Evolutionary conservation across 371 early-diverging fungal genomes (phyloP).

Genomic region (Apophysomyces sp.): DNA sequence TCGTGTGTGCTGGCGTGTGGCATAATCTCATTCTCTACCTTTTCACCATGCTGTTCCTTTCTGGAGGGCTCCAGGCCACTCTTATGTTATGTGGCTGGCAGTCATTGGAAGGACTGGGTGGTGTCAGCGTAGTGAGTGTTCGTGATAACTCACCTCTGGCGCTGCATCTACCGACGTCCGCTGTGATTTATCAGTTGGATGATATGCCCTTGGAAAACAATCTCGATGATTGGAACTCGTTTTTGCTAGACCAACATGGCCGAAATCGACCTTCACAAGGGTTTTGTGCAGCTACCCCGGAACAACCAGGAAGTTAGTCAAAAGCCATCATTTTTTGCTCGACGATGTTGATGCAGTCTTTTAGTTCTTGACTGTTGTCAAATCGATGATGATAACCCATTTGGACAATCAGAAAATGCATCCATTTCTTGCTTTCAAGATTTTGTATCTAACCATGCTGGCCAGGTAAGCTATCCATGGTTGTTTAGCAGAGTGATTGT

Average conservation of each 20-base stretch:
- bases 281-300: slow-evolving; percentile 36
- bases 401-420: slow-evolving; percentile 49
- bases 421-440: slow-evolving; percentile 54
- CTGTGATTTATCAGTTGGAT: slow-evolving; percentile 54
- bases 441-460: slow-evolving; percentile 8
- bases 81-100: slow-evolving; percentile 53
- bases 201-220: slow-evolving; percentile 40
- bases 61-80: slow-evolving; percentile 46
- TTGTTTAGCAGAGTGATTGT: background rate
- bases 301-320: slow-evolving; percentile 8
- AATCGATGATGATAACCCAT: slow-evolving; percentile 47
- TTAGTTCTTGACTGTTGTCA: slow-evolving; percentile 46
- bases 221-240: slow-evolving; percentile 52
- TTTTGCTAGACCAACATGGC: slow-evolving; percentile 29
- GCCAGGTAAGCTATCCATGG: slow-evolving; percentile 7
- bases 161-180: slow-evolving; percentile 45
- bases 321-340: background rate
- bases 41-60: slow-evolving; percentile 44
- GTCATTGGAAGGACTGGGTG: slow-evolving; percentile 48
- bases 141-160: slow-evolving; percentile 52
- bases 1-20: slow-evolving; percentile 86
- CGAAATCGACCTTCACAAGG: slow-evolving; percentile 22
- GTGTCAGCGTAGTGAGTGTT: slow-evolving; percentile 65
- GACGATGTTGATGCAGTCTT: background rate
- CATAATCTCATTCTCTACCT: slow-evolving; percentile 69